A percentile compares a stretch with the other conserved stretches of the same genome.
phyloP scores from a whole-genome alignment of 106 monocot species.

The Dioscorea alata region DNA sequence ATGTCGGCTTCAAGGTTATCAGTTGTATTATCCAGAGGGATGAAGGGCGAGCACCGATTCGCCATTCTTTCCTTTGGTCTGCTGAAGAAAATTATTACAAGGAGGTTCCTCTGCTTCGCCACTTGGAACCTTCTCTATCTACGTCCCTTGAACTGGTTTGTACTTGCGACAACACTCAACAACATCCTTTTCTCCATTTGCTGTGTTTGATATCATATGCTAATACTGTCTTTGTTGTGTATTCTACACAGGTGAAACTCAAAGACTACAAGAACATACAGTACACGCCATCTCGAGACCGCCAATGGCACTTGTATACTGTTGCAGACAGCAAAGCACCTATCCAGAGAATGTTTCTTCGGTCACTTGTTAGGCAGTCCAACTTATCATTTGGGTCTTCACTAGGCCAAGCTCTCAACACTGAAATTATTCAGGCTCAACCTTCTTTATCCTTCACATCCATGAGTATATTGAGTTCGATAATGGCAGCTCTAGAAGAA shows the following conservation, averaged over 20 bases:
- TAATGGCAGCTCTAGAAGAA: slow-evolving; percentile 82
- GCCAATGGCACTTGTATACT: slow-evolving; percentile 96
- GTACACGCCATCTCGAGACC: slow-evolving; percentile 91
- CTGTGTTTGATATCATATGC: too few relatives aligned
- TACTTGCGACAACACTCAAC: not conserved
- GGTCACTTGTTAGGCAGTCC: slow-evolving; percentile 88
- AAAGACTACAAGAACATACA: slow-evolving; percentile 78
- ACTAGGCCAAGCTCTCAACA: slow-evolving; percentile 26
- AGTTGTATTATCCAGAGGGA: slow-evolving; percentile 99
- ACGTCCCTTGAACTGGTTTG: slow-evolving; percentile 97
- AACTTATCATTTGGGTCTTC: slow-evolving; percentile 42
- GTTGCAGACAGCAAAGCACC: slow-evolving; percentile 49
- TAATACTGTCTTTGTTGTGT: not conserved
- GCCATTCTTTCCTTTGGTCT: slow-evolving; percentile 92
- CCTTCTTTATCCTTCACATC: slow-evolving; percentile 60
- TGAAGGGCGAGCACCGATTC: slow-evolving; percentile 95
- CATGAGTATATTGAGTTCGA: slow-evolving; percentile 66
- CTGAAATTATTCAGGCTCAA: slow-evolving; percentile 33
- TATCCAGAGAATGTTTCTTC: slow-evolving; percentile 88
- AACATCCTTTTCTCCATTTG: too few relatives aligned
- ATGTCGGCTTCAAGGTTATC: slow-evolving; percentile 62
- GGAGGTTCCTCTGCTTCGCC: slow-evolving; percentile 93
- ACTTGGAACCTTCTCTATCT: slow-evolving; percentile 95
- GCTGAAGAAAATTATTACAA: slow-evolving; percentile 66
- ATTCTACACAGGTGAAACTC: slow-evolving; percentile 57